Base-by-base conservation (phyloP, 257 asterid species). In the Linaria vulgaris region DNA sequence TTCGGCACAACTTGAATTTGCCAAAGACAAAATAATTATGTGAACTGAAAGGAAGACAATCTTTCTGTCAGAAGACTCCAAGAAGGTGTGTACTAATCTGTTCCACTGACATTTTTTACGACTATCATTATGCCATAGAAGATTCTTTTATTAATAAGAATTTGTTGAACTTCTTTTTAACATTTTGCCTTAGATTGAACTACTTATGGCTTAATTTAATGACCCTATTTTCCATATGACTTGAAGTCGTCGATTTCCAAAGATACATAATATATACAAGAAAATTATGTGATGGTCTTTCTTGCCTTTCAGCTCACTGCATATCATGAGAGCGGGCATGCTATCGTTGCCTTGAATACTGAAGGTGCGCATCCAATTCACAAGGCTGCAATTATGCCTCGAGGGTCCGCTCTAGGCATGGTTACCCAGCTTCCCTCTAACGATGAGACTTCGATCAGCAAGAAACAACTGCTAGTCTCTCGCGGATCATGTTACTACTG, bases 281-380 rank as follows among this genome's bases (percentile, higher is more conserved):
- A n/a, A n/a, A n/a, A n/a, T n/a, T 57, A 39, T 57, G 13, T 34
- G 63, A 57, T 34, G 15, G 37, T 31, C 1, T 31, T 37, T 45
- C 43, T 51, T 46, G 61, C 53, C 49, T 83, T 77, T 53, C 88
- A 91, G 97, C 95, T 87, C 61, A 92, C 97, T 53, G 98, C 98
- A 47, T 89, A 89, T 79, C 98, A 92, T 44, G 97, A 89, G 85
- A 87, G 97, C 25, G 97, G 99, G 51, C 99, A 89, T 71, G 97
- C 99, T 46, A 85, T 92, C 54, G 99, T 89, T 22, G 97, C 99
- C 58, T 75, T 89, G 74, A 89, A 87, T 69, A 92, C 99, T 6
- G 96, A 89, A 68, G 96, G 97, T 57, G 97, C 99, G 52, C 94
- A 85, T 75, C 99, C 99, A 39, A 90, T 89, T 71, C 99, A 92